Conservation (phyloP, 1,284 basidiomycete species). For the Cutaneotrichosporon cutaneum region DNA sequence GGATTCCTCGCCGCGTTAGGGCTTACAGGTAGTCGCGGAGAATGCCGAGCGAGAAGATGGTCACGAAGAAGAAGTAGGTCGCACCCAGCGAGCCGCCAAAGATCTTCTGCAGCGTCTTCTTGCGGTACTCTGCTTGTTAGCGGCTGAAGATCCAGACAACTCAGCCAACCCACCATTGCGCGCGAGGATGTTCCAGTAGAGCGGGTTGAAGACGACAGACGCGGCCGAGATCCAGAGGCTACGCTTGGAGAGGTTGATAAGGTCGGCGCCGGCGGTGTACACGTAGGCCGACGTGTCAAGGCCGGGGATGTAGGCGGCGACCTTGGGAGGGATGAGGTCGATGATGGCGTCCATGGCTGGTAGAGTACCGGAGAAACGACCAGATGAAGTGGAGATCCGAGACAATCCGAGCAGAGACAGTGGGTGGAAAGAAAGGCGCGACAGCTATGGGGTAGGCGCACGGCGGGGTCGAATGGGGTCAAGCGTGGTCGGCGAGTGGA, state of each 20-base stretch:
- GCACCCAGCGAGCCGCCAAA: constrained; percentile 72
- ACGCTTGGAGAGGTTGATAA: constrained; percentile 61
- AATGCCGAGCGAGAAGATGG: constrained; percentile 83
- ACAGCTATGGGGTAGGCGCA: constrained; percentile 2
- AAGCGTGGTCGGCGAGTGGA: not conserved
- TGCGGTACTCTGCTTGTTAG: constrained; percentile 67
- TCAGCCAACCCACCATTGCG: constrained; percentile 68
- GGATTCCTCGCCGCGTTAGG: not conserved
- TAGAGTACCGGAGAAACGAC: not conserved
- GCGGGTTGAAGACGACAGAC: constrained; percentile 81
- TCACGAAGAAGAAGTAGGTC: constrained; percentile 86
- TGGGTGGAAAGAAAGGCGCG: constrained; percentile 14
- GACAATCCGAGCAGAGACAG: not conserved
- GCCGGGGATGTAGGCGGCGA: constrained; percentile 21
- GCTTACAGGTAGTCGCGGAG: constrained; percentile 81
- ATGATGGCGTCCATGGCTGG: constrained; percentile 20
- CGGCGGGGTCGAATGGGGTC: not conserved
- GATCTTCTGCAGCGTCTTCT: constrained; percentile 78
- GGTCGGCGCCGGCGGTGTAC: constrained; percentile 30
- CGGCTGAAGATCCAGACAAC: too few relatives aligned
- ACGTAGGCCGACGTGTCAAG: constrained; percentile 29
- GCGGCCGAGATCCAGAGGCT: constrained; percentile 67
- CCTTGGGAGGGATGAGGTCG: constrained; percentile 26
- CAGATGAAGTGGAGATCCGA: not conserved
- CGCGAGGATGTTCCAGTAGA: constrained; percentile 93